Evolutionary conservation across 2,329 filamentous ascomycete species (phyloP).

Genomic region (Ophiosphaerella narmari): DNA sequence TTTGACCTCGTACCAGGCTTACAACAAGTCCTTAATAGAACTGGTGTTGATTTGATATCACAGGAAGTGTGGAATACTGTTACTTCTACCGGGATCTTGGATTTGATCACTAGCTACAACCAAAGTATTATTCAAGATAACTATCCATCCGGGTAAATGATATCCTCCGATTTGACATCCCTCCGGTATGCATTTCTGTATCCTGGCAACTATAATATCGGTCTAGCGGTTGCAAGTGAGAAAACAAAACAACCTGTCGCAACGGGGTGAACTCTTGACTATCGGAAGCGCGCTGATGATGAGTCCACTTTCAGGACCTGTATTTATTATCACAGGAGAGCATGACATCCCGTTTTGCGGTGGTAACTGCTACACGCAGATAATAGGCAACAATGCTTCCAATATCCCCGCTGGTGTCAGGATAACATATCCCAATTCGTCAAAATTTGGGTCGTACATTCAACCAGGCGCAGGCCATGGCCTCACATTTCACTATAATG

Average conservation of each 20-base stretch:
- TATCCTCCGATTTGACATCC: conserved; percentile 51
- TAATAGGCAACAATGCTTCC: conserved; percentile 47
- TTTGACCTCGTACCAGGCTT: conserved; percentile 20
- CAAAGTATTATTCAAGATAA: conserved; percentile 25
- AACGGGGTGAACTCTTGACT: conserved; percentile 62
- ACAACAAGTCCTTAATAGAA: conserved; percentile 17
- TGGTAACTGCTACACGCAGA: conserved; percentile 56
- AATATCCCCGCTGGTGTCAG: conserved; percentile 53
- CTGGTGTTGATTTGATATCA: conserved; percentile 15
- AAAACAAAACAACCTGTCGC: conserved; percentile 61
- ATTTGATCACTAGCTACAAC: conserved; percentile 40
- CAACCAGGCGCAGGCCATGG: conserved; percentile 54
- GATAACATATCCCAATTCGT: conserved; percentile 52
- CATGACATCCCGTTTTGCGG: conserved; percentile 63
- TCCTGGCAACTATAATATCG: conserved; percentile 61
- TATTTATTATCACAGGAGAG: conserved; percentile 62
- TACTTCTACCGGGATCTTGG: conserved; percentile 32
- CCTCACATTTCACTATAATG: conserved; percentile 55
- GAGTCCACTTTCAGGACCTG: conserved; percentile 57
- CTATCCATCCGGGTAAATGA: conserved; percentile 59
- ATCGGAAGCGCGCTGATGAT: conserved; percentile 48
- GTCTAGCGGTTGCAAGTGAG: conserved; percentile 54
- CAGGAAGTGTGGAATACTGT: conserved; percentile 36
- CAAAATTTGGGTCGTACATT: conserved; percentile 58
- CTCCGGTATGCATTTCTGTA: conserved; percentile 57